Conservation (phyloP, 2,329 filamentous ascomycete genomes). For the Cercospora canescens region DNA sequence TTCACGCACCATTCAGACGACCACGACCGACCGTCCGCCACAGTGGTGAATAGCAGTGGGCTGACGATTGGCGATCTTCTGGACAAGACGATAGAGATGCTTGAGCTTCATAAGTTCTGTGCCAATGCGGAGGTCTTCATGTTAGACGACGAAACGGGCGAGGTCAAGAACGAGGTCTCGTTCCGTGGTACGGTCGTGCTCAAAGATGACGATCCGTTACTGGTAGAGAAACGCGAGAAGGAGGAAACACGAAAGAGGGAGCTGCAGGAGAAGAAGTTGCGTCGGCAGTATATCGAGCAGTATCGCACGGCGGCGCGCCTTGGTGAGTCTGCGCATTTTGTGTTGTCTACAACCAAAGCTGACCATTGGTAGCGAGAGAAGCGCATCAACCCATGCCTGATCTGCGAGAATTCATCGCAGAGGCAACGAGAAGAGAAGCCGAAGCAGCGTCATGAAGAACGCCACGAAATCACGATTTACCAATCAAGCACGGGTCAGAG, state of each 20-base stretch:
- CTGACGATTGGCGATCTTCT: slow-evolving; percentile 8
- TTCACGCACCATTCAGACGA: background rate
- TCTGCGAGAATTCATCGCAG: background rate
- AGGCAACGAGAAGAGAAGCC: background rate
- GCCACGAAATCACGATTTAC: background rate
- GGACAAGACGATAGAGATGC: slow-evolving; percentile 10
- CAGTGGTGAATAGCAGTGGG: background rate
- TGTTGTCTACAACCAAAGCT: background rate
- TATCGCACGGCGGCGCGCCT: background rate
- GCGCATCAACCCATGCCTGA: background rate
- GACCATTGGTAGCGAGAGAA: background rate
- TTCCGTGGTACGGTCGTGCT: slow-evolving; percentile 4
- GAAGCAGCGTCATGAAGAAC: background rate
- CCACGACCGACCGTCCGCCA: background rate
- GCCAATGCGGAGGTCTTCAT: slow-evolving; percentile 5
- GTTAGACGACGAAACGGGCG: slow-evolving; percentile 8
- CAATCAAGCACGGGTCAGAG: background rate
- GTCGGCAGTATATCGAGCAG: slow-evolving; percentile 7
- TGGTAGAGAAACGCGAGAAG: background rate
- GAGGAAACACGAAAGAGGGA: background rate
- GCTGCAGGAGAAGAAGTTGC: slow-evolving; percentile 8
- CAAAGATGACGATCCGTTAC: slow-evolving; percentile 5
- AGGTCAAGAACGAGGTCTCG: slow-evolving; percentile 6
- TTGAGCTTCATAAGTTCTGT: slow-evolving; percentile 5
- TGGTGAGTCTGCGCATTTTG: background rate